Percentiles rank a stretch among this genome's conserved stretches.
Conservation (phyloP, 805 yeast species). For the Suhomyces emberorum region DNA sequence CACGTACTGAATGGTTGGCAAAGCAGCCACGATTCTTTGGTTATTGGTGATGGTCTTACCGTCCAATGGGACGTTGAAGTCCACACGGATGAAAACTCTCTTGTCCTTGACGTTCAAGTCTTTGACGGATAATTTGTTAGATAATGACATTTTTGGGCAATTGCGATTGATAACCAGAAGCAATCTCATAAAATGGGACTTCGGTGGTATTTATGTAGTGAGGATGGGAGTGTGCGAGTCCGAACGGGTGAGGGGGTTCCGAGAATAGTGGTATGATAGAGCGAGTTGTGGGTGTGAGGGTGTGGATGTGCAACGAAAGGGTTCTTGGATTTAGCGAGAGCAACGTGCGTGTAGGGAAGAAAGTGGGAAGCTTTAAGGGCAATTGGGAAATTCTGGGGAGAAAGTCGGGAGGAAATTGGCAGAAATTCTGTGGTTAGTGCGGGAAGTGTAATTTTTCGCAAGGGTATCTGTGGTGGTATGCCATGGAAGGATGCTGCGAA, state of each 20-base stretch:
- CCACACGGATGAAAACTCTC: slow-evolving; percentile 98
- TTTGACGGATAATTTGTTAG: slow-evolving; percentile 88
- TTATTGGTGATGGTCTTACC: slow-evolving; percentile 97
- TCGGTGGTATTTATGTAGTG: not conserved
- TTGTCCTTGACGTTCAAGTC: slow-evolving; percentile 84
- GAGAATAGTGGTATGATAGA: slow-evolving; percentile 1
- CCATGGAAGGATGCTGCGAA: no score
- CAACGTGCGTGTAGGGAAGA: no score
- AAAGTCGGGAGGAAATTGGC: no score
- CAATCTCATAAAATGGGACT: not conserved
- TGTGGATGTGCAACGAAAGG: not conserved
- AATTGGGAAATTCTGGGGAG: no score
- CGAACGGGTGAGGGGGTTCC: slow-evolving; percentile 5
- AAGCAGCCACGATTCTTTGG: slow-evolving; percentile 98
- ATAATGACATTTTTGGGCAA: slow-evolving; percentile 69
- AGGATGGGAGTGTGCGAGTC: not conserved
- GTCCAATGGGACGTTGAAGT: slow-evolving; percentile 92
- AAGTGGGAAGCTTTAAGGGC: no score
- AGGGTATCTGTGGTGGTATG: no score
- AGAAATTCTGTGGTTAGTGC: no score
- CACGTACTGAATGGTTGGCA: slow-evolving; percentile 97
- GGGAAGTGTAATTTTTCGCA: no score
- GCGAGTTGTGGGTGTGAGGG: not conserved
- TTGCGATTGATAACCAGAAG: not conserved
- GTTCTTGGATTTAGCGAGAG: no score